Conservation (phyloP, 345 rosid species). For the Lumnitzera littorea region DNA sequence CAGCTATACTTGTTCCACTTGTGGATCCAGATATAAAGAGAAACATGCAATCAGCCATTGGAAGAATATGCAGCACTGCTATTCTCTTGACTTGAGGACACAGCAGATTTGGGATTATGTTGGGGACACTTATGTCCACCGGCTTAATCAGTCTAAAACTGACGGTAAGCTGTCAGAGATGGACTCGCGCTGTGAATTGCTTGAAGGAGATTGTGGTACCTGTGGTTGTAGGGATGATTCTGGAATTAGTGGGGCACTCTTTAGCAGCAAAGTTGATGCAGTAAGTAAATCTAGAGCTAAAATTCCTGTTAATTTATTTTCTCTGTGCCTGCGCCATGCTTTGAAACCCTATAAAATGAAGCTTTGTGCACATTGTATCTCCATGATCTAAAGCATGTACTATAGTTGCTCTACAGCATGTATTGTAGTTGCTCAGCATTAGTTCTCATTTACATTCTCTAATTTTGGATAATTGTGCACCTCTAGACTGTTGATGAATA, state of each 20-base stretch:
- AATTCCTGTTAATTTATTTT: background rate
- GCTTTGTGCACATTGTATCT: too few relatives aligned
- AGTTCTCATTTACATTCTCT: background rate
- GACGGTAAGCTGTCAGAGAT: constrained; percentile 69
- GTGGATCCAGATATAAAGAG: constrained; percentile 72
- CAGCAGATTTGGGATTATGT: constrained; percentile 98
- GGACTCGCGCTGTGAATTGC: constrained; percentile 42
- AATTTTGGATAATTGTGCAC: background rate
- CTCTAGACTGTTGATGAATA: constrained; percentile 74
- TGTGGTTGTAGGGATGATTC: constrained; percentile 77
- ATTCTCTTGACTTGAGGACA: constrained; percentile 80
- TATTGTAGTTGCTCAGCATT: too few relatives aligned
- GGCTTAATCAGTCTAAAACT: constrained; percentile 83
- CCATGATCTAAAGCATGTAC: background rate
- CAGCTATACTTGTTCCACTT: background rate
- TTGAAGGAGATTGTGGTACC: constrained; percentile 56
- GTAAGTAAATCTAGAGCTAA: constrained; percentile 29
- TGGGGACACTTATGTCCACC: constrained; percentile 89
- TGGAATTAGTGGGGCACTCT: constrained; percentile 66
- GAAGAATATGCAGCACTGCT: constrained; percentile 85
- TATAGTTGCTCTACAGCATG: background rate
- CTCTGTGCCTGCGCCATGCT: constrained; percentile 1
- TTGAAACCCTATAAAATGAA: too few relatives aligned
- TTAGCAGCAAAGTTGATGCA: constrained; percentile 85
- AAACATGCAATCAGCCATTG: constrained; percentile 86